Percentiles rank a stretch among this genome's conserved stretches.
Evolutionary conservation across 352 stramenopile genomes (phyloP).

Genomic region (Phytopythium kandeliae): DNA sequence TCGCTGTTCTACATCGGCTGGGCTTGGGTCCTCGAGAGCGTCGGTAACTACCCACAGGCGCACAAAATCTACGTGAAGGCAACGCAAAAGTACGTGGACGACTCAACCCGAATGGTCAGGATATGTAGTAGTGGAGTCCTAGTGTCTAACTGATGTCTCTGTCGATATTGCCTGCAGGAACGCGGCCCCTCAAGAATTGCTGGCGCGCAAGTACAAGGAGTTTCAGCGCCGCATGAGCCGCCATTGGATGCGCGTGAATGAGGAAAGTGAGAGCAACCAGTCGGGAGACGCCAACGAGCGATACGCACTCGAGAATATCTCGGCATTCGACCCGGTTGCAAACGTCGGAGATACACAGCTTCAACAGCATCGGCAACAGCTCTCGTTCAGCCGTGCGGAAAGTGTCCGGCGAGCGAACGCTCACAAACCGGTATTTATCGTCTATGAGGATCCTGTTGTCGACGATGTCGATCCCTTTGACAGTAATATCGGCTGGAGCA

Average conservation of each 20-base stretch:
- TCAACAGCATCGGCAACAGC: conserved; percentile 59
- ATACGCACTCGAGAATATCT: conserved; percentile 57
- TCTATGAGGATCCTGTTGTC: conserved; percentile 66
- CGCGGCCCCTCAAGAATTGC: conserved; percentile 54
- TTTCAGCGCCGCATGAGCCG: conserved; percentile 82
- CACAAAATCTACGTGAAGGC: conserved; percentile 86
- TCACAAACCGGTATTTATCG: conserved; percentile 81
- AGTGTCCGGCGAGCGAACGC: conserved; percentile 53
- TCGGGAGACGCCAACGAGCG: conserved; percentile 42
- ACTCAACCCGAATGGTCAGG: too few relatives aligned
- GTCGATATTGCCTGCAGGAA: conserved; percentile 28
- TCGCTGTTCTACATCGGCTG: conserved; percentile 85
- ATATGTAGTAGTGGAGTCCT: too few relatives aligned
- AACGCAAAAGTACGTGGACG: conserved; percentile 79
- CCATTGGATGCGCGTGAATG: conserved; percentile 69
- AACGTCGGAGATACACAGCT: conserved; percentile 49
- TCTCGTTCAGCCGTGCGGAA: conserved; percentile 46
- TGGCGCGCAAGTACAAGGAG: conserved; percentile 75
- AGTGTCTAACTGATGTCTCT: conserved; percentile 1
- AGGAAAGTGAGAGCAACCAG: conserved; percentile 19
- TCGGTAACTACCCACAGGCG: conserved; percentile 75
- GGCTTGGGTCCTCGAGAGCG: conserved; percentile 77
- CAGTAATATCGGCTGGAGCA: conserved; percentile 60
- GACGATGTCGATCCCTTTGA: conserved; percentile 53
- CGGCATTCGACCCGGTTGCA: conserved; percentile 23